Percentiles rank a stretch among this genome's conserved stretches.
phyloP scores from a whole-genome alignment of 306 rosid genomes.

The Hippophae gyantsensis region DNA sequence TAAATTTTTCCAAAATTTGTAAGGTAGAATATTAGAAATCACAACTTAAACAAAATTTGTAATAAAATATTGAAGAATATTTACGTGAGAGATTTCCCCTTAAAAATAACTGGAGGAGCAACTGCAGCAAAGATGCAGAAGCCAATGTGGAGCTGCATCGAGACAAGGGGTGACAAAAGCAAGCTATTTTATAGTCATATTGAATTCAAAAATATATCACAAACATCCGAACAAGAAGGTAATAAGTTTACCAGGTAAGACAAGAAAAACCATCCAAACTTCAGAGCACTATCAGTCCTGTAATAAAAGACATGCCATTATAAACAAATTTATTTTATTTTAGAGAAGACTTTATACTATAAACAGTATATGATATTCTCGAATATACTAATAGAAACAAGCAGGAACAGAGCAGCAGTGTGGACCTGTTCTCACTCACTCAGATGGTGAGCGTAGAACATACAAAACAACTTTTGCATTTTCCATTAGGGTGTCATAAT shows the following conservation, averaged over 20 bases:
- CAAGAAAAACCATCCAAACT: slow-evolving; percentile 87
- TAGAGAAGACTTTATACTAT: not conserved
- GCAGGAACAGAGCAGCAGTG: no score
- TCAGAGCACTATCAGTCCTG: slow-evolving; percentile 95
- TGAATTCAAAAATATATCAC: slow-evolving; percentile 16
- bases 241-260: slow-evolving; percentile 45
- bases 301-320: slow-evolving; percentile 20
- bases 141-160: slow-evolving; percentile 65
- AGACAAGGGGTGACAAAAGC: slow-evolving; percentile 17
- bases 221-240: slow-evolving; percentile 4
- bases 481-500: no score
- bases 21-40: not conserved
- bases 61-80: slow-evolving; percentile 24
- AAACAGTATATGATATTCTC: no score
- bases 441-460: no score
- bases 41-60: not conserved
- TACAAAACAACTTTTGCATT: no score
- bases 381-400: no score
- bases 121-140: slow-evolving; percentile 71
- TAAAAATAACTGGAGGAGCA: slow-evolving; percentile 81
- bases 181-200: slow-evolving; percentile 14
- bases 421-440: no score
- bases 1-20: not conserved
- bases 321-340: slow-evolving; percentile 9
- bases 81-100: slow-evolving; percentile 82